Percentiles rank a stretch among this genome's conserved stretches.
phyloP scores from a whole-genome alignment of 1,284 basidiomycete genomes.

The Inonotus hispidus region DNA sequence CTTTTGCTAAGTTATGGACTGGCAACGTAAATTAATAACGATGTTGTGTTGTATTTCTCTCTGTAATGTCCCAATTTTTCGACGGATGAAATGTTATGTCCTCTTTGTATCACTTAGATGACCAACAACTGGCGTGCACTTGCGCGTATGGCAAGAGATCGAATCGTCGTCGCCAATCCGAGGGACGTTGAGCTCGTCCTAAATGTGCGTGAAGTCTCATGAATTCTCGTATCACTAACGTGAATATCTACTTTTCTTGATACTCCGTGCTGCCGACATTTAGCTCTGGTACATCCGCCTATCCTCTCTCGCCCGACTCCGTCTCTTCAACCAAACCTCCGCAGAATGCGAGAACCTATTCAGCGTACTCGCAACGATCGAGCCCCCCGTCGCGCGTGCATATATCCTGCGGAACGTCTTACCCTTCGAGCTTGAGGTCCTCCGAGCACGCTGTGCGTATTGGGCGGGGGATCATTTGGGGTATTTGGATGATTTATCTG shows the following conservation, averaged over 20 bases:
- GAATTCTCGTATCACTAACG: background rate
- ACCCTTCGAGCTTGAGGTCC: conserved; percentile 77
- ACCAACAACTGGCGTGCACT: conserved; percentile 78
- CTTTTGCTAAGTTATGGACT: conserved; percentile 11
- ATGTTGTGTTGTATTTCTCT: background rate
- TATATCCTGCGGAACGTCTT: conserved; percentile 57
- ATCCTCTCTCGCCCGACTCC: conserved; percentile 67
- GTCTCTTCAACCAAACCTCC: conserved; percentile 75
- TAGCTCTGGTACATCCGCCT: conserved; percentile 81
- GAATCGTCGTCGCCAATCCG: conserved; percentile 61
- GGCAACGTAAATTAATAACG: conserved; percentile 13
- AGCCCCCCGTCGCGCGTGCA: conserved; percentile 41
- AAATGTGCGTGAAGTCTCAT: conserved; percentile 42
- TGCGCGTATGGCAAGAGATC: conserved; percentile 72
- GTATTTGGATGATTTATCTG: conserved; percentile 72
- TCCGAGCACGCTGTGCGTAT: conserved; percentile 63
- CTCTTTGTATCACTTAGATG: conserved; percentile 44
- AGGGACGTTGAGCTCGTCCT: conserved; percentile 60
- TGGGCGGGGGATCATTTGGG: conserved; percentile 72
- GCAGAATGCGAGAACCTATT: conserved; percentile 79
- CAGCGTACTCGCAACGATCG: conserved; percentile 55
- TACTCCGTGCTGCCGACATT: background rate
- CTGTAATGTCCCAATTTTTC: background rate
- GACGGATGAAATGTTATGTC: background rate
- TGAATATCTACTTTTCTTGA: background rate